phyloP scores from a whole-genome alignment of 768 basidiomycete genomes.

The Grammothele lineata region DNA sequence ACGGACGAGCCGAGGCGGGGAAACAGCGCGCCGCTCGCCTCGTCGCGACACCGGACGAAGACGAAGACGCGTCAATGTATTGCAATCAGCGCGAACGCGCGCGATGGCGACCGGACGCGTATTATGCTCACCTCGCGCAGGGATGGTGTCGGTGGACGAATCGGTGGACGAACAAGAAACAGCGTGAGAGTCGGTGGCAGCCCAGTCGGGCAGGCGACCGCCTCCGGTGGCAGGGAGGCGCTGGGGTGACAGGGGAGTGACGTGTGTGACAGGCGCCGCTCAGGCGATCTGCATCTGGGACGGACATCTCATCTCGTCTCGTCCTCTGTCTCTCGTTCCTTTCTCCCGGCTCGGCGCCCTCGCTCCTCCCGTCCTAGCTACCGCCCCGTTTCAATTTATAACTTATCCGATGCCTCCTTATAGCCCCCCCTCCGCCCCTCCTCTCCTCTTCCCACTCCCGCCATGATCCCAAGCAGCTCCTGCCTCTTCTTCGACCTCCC shows the following conservation, averaged over 20 bases:
- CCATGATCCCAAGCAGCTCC: slow-evolving; percentile 24
- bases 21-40: too few relatives aligned
- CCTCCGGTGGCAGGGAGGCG: too few relatives aligned
- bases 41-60: too few relatives aligned
- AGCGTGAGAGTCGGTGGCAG: too few relatives aligned
- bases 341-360: slow-evolving; percentile 13
- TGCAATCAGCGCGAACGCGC: too few relatives aligned
- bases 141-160: too few relatives aligned
- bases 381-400: slow-evolving; percentile 8
- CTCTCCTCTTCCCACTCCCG: slow-evolving; percentile 9
- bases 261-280: not conserved
- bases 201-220: too few relatives aligned
- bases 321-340: not conserved
- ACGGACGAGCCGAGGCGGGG: too few relatives aligned
- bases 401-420: slow-evolving; percentile 9
- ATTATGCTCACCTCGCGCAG: too few relatives aligned
- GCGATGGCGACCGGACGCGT: not conserved
- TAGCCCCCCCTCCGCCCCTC: slow-evolving; percentile 12
- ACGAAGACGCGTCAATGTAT: too few relatives aligned
- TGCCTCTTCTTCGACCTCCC: slow-evolving; percentile 20
- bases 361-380: slow-evolving; percentile 21
- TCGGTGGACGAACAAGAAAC: too few relatives aligned
- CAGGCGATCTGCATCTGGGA: not conserved
- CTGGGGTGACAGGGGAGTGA: not conserved
- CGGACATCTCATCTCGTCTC: slow-evolving; percentile 2